Evolutionary conservation across 2,329 filamentous ascomycete species (phyloP).

Genomic region (Pseudogymnoascus pannorum): DNA sequence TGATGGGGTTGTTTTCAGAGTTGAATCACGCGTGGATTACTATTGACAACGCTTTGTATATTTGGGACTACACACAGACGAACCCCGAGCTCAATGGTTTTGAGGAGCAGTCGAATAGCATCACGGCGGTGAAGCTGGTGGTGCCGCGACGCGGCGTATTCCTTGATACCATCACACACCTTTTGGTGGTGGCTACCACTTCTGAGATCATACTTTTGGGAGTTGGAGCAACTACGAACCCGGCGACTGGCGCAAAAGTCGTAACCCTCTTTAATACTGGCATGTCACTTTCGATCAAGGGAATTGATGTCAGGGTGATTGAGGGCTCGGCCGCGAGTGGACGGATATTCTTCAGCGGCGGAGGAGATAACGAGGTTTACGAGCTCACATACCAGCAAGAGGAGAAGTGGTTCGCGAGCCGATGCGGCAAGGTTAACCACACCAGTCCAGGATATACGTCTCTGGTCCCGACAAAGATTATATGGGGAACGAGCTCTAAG

Average conservation of each 20-base stretch:
- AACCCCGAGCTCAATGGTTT: slow-evolving; percentile 87
- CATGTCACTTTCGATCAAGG: slow-evolving; percentile 71
- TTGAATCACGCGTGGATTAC: slow-evolving; percentile 92
- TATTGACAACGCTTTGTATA: slow-evolving; percentile 90
- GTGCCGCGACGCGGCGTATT: slow-evolving; percentile 83
- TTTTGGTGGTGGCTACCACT: slow-evolving; percentile 82
- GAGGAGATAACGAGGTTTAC: slow-evolving; percentile 76
- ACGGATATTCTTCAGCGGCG: slow-evolving; percentile 86
- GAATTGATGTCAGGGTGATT: slow-evolving; percentile 70
- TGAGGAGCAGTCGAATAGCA: slow-evolving; percentile 80
- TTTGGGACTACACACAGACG: slow-evolving; percentile 96
- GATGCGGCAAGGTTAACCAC: slow-evolving; percentile 84
- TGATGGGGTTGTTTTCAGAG: slow-evolving; percentile 91
- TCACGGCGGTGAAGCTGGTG: slow-evolving; percentile 84
- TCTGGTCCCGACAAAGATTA: slow-evolving; percentile 45
- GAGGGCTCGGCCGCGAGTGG: slow-evolving; percentile 70
- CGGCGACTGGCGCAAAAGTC: slow-evolving; percentile 58
- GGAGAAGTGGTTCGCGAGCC: slow-evolving; percentile 90
- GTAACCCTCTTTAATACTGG: slow-evolving; percentile 82
- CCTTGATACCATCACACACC: slow-evolving; percentile 73
- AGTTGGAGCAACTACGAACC: slow-evolving; percentile 59
- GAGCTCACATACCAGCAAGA: slow-evolving; percentile 96
- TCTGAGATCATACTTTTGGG: slow-evolving; percentile 83
- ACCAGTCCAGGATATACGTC: slow-evolving; percentile 66
- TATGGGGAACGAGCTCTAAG: slow-evolving; percentile 44